Base-by-base conservation (phyloP, 371 early-diverging fungal species). In the Chytridium lagenaria region DNA sequence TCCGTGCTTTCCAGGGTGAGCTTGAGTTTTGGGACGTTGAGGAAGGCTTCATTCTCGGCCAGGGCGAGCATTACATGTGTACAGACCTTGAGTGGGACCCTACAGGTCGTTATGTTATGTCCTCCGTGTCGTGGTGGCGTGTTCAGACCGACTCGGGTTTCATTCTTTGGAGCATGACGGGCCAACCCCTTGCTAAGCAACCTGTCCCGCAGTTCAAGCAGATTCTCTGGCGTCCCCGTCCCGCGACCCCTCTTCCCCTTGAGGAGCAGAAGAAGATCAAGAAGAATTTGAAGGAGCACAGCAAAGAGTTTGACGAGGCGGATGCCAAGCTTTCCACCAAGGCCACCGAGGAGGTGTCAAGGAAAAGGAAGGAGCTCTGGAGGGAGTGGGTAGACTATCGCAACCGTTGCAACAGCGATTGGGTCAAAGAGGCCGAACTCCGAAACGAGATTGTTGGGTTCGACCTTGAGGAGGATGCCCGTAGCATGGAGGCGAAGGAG, bases 31-130 rank as follows among this genome's bases (percentile, higher is more conserved):
- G 90, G 84, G 98, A 98, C 87, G 80, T 89, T 39, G 96, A 97
- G 67, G 94, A 94, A 65, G 87, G 92, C 65, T 86, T 89, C 65
- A 76, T 92, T 70, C 77, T 96, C 78, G 84, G 86, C 52, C 82
- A 90, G 10, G 84, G 79, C 59, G 98, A 96, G 80, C 98, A 98
- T 82, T 97, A 94, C 81, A 93, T 92, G 80, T 91, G 93, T 64
- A 95, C 96, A 31, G 96, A 97, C 77, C 88, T 96, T 64, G 96
- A 95, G 79, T 98, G 98, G 98, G 98, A 98, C 80, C 98, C 99
- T 23, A 94, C 95, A 15, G 99, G 99, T 75, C 92, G 99, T 68
- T 98, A 91, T 77, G 92, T 98, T 12, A 85, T 92, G 36, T 89
- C 94, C 59, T 92, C 92, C 38, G 93, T 95, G 40, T 93, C 94